Percentiles rank a stretch among this genome's conserved stretches.
These are phyloP conservation scores for Sclerotiophoma versabilis DNA, from an alignment of 2,329 filamentous ascomycete genomes.

Conservation along the genomic window DNA sequence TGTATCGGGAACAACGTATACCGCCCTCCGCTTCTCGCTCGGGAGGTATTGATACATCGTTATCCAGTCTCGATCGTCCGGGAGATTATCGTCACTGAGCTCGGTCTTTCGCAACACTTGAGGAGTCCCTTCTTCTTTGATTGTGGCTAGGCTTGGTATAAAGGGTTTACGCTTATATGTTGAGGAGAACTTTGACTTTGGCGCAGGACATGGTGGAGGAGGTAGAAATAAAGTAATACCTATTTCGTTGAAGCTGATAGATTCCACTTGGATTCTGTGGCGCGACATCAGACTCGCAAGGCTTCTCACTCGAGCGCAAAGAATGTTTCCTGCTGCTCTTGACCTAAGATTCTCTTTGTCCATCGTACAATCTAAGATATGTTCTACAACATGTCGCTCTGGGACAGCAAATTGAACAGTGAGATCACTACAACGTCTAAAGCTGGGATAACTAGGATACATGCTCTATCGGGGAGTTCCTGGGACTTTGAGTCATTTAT, in stretches of 20 bases:
- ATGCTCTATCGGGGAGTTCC: neutral
- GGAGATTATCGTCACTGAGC: neutral
- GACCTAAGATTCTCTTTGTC: neutral
- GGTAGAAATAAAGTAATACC: neutral
- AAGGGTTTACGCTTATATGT: neutral
- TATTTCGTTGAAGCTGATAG: neutral
- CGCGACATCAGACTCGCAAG: neutral
- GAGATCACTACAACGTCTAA: neutral
- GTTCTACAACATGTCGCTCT: neutral
- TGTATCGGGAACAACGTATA: no score
- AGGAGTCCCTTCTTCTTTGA: neutral
- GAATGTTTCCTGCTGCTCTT: neutral
- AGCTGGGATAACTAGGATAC: constrained; percentile 3
- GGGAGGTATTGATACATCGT: neutral
- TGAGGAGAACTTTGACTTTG: neutral
- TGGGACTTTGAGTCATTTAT: neutral
- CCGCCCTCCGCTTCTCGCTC: no score
- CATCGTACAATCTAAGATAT: neutral
- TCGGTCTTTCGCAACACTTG: neutral
- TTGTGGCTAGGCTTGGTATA: neutral
- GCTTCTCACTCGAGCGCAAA: neutral
- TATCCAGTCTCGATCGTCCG: neutral
- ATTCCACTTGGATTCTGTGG: neutral
- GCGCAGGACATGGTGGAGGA: neutral
- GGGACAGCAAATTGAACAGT: constrained; percentile 2